Percentiles rank a stretch among this genome's conserved stretches.
Evolutionary conservation across 176 grass and related monocot genomes (phyloP).

Genomic region (Saccharum officinarum): DNA sequence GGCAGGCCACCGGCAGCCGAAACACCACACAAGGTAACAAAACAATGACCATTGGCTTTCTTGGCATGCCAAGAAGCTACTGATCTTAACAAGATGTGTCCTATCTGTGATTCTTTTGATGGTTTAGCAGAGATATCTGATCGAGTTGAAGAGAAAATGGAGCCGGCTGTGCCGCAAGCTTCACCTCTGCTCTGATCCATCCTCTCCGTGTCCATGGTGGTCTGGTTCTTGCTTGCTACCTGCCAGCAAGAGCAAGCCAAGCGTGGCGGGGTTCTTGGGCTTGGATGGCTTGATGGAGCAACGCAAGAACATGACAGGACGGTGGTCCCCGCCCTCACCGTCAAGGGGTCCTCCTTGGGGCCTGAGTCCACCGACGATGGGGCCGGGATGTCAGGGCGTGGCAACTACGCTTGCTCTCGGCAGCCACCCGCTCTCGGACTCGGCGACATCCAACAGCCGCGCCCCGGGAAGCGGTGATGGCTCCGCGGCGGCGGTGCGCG

Average conservation of each 20-base stretch:
- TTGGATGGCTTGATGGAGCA: slow-evolving; percentile 13
- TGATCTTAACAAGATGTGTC: neutral
- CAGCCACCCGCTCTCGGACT: slow-evolving; percentile 58
- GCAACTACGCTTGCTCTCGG: slow-evolving; percentile 45
- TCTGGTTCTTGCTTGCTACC: slow-evolving; percentile 23
- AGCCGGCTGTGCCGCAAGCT: slow-evolving; percentile 74
- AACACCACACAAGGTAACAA: slow-evolving; percentile 47
- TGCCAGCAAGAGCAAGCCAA: slow-evolving; percentile 34
- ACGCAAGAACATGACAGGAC: neutral
- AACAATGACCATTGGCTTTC: neutral
- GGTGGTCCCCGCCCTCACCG: neutral
- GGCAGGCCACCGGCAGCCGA: slow-evolving; percentile 26
- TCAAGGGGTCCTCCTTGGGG: neutral
- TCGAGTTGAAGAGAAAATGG: slow-evolving; percentile 88
- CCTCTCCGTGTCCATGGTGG: slow-evolving; percentile 49
- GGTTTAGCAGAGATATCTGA: slow-evolving; percentile 53
- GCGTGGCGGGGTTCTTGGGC: slow-evolving; percentile 36
- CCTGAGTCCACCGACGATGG: neutral
- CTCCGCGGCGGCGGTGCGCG: neutral
- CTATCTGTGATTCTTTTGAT: neutral
- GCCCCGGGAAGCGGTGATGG: slow-evolving; percentile 1
- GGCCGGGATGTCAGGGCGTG: neutral
- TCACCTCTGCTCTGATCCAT: slow-evolving; percentile 45
- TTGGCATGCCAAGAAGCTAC: neutral
- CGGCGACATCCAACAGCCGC: slow-evolving; percentile 56